These are phyloP conservation scores for Kodamaea kaohsiungensis DNA, from an alignment of 805 yeast genomes.

Conservation along the genomic window DNA sequence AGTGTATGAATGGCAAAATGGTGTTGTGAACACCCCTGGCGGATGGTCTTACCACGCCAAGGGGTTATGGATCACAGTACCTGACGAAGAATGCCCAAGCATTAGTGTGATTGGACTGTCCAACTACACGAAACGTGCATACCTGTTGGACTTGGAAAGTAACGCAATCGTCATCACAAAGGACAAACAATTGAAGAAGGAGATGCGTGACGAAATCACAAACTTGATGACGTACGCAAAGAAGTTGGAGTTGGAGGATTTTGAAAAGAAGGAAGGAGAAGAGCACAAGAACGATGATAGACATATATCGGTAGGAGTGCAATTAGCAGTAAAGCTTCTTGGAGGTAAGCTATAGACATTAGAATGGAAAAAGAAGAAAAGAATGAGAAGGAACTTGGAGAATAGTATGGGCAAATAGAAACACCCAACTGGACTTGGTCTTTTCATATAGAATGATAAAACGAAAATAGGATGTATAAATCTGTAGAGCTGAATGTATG, in stretches of 20 bases:
- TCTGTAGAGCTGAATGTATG: neutral
- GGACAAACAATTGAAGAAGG: conserved; percentile 55
- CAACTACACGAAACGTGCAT: conserved; percentile 89
- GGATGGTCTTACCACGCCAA: conserved; percentile 99
- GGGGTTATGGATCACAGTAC: conserved; percentile 81
- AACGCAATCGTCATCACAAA: conserved; percentile 79
- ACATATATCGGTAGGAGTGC: conserved; percentile 61
- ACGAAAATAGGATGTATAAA: neutral
- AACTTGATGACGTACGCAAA: conserved; percentile 56
- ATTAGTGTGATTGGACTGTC: conserved; percentile 89
- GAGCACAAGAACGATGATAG: conserved; percentile 47
- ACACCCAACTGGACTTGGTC: neutral
- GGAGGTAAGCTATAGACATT: conserved; percentile 51
- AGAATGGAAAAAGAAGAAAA: neutral
- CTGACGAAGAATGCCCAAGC: conserved; percentile 59
- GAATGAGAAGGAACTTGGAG: neutral
- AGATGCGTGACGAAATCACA: conserved; percentile 64
- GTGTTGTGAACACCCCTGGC: conserved; percentile 71
- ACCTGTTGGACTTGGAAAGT: conserved; percentile 82
- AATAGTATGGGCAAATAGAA: neutral
- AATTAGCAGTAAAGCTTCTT: conserved; percentile 61
- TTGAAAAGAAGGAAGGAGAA: conserved; percentile 35
- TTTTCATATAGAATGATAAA: neutral
- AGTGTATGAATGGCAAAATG: conserved; percentile 84
- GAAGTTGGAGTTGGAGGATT: conserved; percentile 59